Conservation (phyloP, 2,329 filamentous ascomycete genomes). For the Penicillium sp. region DNA sequence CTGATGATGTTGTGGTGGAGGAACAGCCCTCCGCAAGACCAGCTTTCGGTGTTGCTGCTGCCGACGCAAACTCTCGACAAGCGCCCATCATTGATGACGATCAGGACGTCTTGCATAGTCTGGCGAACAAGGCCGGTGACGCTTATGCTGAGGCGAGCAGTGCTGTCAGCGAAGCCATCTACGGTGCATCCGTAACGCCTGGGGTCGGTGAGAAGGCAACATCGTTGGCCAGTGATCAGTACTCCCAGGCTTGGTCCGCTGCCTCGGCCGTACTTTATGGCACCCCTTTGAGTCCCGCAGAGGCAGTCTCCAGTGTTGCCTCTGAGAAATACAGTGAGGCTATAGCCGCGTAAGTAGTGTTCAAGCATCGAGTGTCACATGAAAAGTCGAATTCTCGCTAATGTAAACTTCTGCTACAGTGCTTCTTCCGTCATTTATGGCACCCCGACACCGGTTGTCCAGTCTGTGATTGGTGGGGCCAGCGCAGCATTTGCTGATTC, state of each 20-base stretch:
- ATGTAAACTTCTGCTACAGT: constrained; percentile 1
- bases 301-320: constrained; percentile 50
- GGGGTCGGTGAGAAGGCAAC: constrained; percentile 50
- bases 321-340: constrained; percentile 55
- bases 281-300: constrained; percentile 40
- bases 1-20: constrained; percentile 46
- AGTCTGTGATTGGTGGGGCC: constrained; percentile 1
- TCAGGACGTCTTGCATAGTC: constrained; percentile 45
- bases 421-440: constrained; percentile 10
- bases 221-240: constrained; percentile 55
- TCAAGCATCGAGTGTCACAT: neutral
- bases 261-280: constrained; percentile 57
- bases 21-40: constrained; percentile 37
- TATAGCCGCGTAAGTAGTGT: constrained; percentile 51
- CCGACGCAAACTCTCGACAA: constrained; percentile 16
- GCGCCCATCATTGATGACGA: constrained; percentile 45
- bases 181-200: constrained; percentile 46
- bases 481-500: constrained; percentile 47
- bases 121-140: constrained; percentile 52
- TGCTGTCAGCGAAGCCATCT: constrained; percentile 52
- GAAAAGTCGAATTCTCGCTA: constrained; percentile 2
- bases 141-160: constrained; percentile 52
- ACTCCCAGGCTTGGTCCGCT: constrained; percentile 54
- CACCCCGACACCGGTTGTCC: constrained; percentile 4
- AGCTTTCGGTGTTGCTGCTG: constrained; percentile 23